Base-by-base conservation (phyloP, 164 flowering plant genomes). In the Nymphaea thermarum region DNA sequence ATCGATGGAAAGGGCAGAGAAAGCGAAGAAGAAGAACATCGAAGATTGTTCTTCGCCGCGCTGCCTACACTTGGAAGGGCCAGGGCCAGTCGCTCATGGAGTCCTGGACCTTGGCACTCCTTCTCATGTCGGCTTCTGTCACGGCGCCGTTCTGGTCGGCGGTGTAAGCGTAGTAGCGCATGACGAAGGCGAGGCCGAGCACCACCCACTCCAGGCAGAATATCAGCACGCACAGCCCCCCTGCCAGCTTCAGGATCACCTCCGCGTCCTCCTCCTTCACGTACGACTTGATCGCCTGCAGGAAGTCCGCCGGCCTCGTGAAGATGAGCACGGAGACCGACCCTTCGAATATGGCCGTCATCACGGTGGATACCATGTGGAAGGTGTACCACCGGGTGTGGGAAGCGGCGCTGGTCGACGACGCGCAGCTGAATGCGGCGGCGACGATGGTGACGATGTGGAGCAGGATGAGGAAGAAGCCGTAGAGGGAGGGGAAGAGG, bases 291-390 rank as follows among this genome's bases (percentile, higher is more conserved):
- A 90, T 65, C 43, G 73, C 55, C 18, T 81, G 76, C 1, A 90
- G 68, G 63, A 90, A 87, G 18, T 85, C 83, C 1, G 74, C 71
- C 0, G 86, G 83, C 11, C 84, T 72, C 0, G 93, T 77, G 77
- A 83, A 90, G 25, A 90, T 79, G 43, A 90, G 78, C 5, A 90
- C 87, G 0, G 90, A 71, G 0, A 85, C 89, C 2, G 93, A 83
- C 5, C 96, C 96, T 64, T 90, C 90, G 63, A 90, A 88, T 6
- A 90, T 88, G 1, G 90, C 91, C 0, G 96, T 86, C 1, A 90
- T 75, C 14, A 88, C 92, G 0, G 94, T 86, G 6, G 80, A 71
- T 64, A 86, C 85, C 91, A 88, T 85, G 78, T 88, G 91, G 18
- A 78, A 75, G 0, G 81, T 88, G 65, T 86, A 84, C 92, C 93